Evolutionary conservation across 2,329 filamentous ascomycete genomes (phyloP), one percentile per base, ranked within the genome.

Genomic region (Penicillium expansum): DNA sequence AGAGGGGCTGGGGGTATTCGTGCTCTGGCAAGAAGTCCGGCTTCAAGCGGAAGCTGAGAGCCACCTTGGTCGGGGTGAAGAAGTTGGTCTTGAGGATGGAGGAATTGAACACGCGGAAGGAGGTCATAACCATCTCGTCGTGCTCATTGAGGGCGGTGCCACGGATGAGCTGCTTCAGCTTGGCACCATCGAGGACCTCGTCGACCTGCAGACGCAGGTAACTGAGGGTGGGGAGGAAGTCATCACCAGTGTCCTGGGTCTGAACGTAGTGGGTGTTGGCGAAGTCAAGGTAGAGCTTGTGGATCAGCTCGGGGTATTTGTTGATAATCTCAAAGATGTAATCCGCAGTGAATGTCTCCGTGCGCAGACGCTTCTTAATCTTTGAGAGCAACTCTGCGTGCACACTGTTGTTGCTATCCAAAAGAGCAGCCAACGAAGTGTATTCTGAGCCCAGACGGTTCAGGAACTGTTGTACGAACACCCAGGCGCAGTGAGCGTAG

Each of bases 261-360:
- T 88, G 85, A 22, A 88, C 84, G 65, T 89, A 89, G 76, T 99
- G 94, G 2, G 91, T 86, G 71, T 85, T 91, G 60, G 94, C 94
- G 74, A 99, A 99, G 1, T 91, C 88, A 45, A 96, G 84, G 74
- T 99, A 99, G 53, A 97, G 79, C 24, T 88, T 86, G 63, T 93
- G 89, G 54, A 99, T 88, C 24, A 99, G 84, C 32, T 87, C 85
- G 0, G 94, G 93, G 74, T 97, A 94, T 49, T 88, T 88, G 72
- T 88, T 87, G 77, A 99, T 96, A 73, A 99, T 97, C 77, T 99
- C 93, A 29, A 93, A 86, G 67, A 99, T 97, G 79, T 99, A 99
- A 71, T 97, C 93, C 5, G 94, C 90, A 0, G 94, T 99, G 75
- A 99, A 99, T 0, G 94, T 99, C 79, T 99, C 94, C 0, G 90